These are phyloP conservation scores for Carallia brachiata DNA, from an alignment of 345 rosid species.

Conservation along the genomic window DNA sequence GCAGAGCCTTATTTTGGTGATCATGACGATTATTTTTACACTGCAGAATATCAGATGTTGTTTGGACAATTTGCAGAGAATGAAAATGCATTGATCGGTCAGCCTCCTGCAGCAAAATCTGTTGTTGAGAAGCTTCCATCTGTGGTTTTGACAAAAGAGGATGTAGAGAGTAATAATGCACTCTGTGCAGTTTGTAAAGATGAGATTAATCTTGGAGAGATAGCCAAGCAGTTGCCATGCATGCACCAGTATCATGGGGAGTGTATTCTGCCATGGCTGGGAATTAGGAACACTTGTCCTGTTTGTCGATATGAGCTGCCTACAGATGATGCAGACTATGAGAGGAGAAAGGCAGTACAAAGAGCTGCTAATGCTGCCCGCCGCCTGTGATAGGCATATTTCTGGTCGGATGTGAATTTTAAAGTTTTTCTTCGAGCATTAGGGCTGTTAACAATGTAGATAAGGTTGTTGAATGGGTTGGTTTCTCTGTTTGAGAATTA, in stretches of 20 bases:
- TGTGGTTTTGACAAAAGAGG: constrained; percentile 47
- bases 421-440: constrained; percentile 17
- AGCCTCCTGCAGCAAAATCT: constrained; percentile 67
- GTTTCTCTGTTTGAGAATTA: constrained; percentile 17
- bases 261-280: constrained; percentile 83
- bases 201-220: constrained; percentile 56
- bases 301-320: constrained; percentile 87
- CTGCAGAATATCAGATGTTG: constrained; percentile 67
- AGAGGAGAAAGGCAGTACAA: constrained; percentile 42
- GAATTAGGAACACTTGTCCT: constrained; percentile 88
- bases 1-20: constrained; percentile 50
- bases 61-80: constrained; percentile 79
- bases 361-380: constrained; percentile 23
- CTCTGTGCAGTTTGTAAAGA: constrained; percentile 89
- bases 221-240: constrained; percentile 75
- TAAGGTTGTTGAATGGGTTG: constrained; percentile 21
- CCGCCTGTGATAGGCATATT: constrained; percentile 31
- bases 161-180: constrained; percentile 39
- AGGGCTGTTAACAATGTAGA: constrained; percentile 35
- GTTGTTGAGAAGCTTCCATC: constrained; percentile 57
- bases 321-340: constrained; percentile 74
- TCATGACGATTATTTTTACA: constrained; percentile 52
- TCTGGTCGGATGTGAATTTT: constrained; percentile 21
- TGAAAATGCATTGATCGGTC: constrained; percentile 52
- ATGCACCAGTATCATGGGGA: constrained; percentile 75